phyloP scores from a whole-genome alignment of 2,329 filamentous ascomycete genomes.

The Chaetomiaceae sp. region DNA sequence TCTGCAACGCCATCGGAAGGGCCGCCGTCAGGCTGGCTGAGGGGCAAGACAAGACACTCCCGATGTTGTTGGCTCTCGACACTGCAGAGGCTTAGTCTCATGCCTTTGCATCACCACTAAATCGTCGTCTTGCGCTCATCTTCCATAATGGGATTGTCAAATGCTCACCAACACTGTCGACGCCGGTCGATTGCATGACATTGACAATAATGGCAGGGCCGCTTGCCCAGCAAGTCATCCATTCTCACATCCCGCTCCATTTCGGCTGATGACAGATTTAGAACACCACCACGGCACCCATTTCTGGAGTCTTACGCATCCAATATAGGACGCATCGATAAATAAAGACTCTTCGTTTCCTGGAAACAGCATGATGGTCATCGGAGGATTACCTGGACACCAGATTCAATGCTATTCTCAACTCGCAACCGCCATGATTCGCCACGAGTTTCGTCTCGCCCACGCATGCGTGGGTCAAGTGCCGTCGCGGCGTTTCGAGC shows the following conservation, averaged over 20 bases:
- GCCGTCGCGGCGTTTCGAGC: neutral
- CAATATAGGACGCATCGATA: constrained; percentile 11
- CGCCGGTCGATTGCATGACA: constrained; percentile 17
- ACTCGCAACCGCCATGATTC: constrained; percentile 12
- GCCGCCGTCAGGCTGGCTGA: neutral
- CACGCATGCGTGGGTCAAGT: neutral
- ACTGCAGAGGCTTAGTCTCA: neutral
- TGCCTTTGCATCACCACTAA: neutral
- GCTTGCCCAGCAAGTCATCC: neutral
- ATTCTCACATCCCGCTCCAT: constrained; percentile 2
- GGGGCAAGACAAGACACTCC: neutral
- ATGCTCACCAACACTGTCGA: neutral
- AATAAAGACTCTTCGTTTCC: constrained; percentile 15
- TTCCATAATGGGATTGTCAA: neutral
- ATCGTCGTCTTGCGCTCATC: neutral
- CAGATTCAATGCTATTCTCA: constrained; percentile 23
- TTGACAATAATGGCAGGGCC: constrained; percentile 3
- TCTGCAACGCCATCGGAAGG: neutral
- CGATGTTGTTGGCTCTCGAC: neutral
- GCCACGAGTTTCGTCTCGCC: constrained; percentile 10
- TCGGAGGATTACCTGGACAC: constrained; percentile 16
- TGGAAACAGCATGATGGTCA: constrained; percentile 20
- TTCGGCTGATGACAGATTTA: constrained; percentile 6
- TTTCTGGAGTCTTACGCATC: constrained; percentile 7
- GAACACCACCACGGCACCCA: neutral